phyloP scores from a whole-genome alignment of 805 yeast genomes.

The Kodamaea jinghongensis region DNA sequence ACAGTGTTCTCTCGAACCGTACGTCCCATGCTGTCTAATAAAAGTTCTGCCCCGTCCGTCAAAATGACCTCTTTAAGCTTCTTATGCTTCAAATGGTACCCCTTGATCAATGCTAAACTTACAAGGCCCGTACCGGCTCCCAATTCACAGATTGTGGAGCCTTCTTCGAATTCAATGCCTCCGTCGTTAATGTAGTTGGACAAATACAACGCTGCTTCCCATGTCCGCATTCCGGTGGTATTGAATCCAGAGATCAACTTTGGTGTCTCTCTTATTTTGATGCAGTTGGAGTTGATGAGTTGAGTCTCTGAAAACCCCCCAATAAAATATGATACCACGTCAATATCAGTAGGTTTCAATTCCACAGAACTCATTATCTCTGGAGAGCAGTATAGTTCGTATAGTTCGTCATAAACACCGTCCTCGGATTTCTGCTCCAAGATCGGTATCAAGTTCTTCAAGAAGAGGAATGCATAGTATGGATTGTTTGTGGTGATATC shows the following conservation, averaged over 20 bases:
- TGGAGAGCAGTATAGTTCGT: slow-evolving; percentile 37
- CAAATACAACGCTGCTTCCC: slow-evolving; percentile 86
- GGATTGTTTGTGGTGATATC: slow-evolving; percentile 40
- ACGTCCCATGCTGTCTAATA: slow-evolving; percentile 45
- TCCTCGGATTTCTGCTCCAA: slow-evolving; percentile 28
- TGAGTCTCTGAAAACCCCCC: slow-evolving; percentile 16
- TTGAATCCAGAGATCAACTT: slow-evolving; percentile 67
- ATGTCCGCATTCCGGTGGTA: slow-evolving; percentile 85
- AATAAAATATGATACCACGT: slow-evolving; percentile 35
- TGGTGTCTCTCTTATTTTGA: slow-evolving; percentile 57
- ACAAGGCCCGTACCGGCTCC: slow-evolving; percentile 92
- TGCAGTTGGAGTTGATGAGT: slow-evolving; percentile 23
- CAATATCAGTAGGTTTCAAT: slow-evolving; percentile 36
- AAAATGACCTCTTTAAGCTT: slow-evolving; percentile 33
- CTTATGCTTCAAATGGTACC: slow-evolving; percentile 12
- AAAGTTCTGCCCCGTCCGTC: slow-evolving; percentile 65
- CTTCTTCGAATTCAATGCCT: slow-evolving; percentile 14
- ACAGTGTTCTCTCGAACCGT: slow-evolving; percentile 47
- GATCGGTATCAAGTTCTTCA: slow-evolving; percentile 39
- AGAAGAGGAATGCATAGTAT: slow-evolving; percentile 47
- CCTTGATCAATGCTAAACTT: slow-evolving; percentile 45
- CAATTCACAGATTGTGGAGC: slow-evolving; percentile 56
- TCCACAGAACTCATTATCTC: slow-evolving; percentile 31
- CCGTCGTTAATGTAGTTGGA: slow-evolving; percentile 44
- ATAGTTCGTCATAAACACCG: slow-evolving; percentile 40